Conservation (phyloP, 768 basidiomycete genomes). For the Artomyces pyxidatus region DNA sequence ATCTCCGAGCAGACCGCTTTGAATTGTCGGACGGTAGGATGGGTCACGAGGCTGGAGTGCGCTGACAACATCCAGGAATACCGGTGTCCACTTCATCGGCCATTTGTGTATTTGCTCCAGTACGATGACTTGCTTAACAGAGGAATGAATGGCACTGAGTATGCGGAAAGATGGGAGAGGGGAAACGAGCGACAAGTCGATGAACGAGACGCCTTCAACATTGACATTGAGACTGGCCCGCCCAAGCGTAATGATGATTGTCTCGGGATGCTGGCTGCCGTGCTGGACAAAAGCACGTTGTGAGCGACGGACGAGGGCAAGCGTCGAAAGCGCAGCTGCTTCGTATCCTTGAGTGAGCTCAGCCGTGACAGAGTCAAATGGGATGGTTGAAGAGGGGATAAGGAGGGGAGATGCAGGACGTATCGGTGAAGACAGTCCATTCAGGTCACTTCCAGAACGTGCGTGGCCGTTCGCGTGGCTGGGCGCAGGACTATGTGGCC, state of each 20-base stretch:
- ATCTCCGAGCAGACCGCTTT: constrained; percentile 57
- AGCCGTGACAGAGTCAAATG: constrained; percentile 18
- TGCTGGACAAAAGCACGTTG: constrained; percentile 44
- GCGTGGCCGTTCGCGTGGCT: constrained; percentile 25
- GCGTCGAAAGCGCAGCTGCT: constrained; percentile 56
- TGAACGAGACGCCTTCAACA: constrained; percentile 53
- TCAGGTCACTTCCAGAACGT: constrained; percentile 18
- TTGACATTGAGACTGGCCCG: constrained; percentile 31
- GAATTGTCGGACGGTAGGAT: constrained; percentile 44
- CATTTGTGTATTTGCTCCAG: constrained; percentile 74
- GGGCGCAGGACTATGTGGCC: constrained; percentile 26
- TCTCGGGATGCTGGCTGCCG: constrained; percentile 51
- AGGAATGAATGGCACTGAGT: constrained; percentile 48
- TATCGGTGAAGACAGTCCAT: constrained; percentile 18
- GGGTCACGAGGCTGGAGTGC: constrained; percentile 55
- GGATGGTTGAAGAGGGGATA: constrained; percentile 11
- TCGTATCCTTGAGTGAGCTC: constrained; percentile 55
- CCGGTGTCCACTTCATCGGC: constrained; percentile 79
- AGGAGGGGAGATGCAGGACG: constrained; percentile 12
- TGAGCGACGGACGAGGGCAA: constrained; percentile 52
- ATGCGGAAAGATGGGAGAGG: constrained; percentile 58
- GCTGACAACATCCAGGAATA: constrained; percentile 75
- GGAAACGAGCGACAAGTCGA: constrained; percentile 57
- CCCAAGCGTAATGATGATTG: constrained; percentile 68
- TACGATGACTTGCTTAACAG: constrained; percentile 62